Evolutionary conservation across 169 alveolate species (phyloP).

Genomic region (Plasmodium vivax): DNA sequence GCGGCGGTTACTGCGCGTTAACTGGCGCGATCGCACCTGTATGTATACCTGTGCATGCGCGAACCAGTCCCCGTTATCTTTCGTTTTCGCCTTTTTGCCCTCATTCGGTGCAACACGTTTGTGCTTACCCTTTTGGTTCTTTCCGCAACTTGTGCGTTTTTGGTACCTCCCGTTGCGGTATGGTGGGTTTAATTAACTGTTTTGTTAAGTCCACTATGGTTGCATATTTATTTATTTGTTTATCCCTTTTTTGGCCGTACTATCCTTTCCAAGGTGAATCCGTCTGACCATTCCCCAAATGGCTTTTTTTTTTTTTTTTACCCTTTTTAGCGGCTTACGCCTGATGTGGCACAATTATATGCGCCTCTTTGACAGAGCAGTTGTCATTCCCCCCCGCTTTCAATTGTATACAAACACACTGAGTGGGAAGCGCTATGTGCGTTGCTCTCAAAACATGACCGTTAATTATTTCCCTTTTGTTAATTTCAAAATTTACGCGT

Average conservation of each 20-base stretch:
- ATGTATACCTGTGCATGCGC: neutral
- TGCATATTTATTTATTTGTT: neutral
- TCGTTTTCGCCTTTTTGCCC: too few species aligned
- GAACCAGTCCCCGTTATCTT: neutral
- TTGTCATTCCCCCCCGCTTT: neutral
- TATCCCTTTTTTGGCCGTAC: neutral
- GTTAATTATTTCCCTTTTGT: neutral
- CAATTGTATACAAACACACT: neutral
- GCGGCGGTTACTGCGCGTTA: neutral
- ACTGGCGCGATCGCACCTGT: neutral
- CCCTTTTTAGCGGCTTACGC: neutral
- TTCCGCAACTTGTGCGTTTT: too few species aligned
- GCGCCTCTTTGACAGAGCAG: neutral
- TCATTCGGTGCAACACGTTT: too few species aligned
- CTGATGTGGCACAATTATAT: neutral
- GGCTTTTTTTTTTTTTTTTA: neutral
- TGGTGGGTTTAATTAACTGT: neutral
- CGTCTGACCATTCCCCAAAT: too few species aligned
- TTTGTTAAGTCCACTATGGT: neutral
- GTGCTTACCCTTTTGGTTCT: too few species aligned
- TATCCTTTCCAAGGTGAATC: neutral
- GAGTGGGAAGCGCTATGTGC: neutral
- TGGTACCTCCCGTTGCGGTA: too few species aligned
- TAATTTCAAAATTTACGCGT: neutral
- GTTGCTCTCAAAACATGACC: neutral